phyloP scores from a whole-genome alignment of 768 basidiomycete species.

The Panaeolus papilionaceus region DNA sequence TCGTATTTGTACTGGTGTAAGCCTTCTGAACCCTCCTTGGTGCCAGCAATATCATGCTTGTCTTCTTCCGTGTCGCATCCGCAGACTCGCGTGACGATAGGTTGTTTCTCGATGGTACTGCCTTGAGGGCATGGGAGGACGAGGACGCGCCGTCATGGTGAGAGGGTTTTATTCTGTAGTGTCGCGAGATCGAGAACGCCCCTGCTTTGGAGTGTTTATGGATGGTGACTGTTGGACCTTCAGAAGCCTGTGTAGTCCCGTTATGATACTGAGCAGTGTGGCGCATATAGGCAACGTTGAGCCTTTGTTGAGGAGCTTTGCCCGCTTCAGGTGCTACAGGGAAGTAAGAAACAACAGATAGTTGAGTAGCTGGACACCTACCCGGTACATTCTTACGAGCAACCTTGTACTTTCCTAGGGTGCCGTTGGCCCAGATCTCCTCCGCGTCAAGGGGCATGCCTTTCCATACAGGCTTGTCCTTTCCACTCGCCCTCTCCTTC shows the following conservation, averaged over 20 bases:
- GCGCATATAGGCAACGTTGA: conserved; percentile 63
- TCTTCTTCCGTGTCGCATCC: conserved; percentile 34
- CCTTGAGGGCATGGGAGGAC: conserved; percentile 19
- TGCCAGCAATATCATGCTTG: conserved; percentile 68
- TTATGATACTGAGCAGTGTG: conserved; percentile 47
- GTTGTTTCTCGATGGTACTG: conserved; percentile 28
- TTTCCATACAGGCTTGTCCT: conserved; percentile 41
- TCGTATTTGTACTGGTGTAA: conserved; percentile 78
- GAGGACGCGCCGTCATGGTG: conserved; percentile 4
- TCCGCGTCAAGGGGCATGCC: conserved; percentile 59
- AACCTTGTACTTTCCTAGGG: conserved; percentile 70
- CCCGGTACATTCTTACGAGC: conserved; percentile 50
- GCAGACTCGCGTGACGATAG: conserved; percentile 31
- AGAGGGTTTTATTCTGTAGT: conserved; percentile 42
- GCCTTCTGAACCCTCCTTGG: conserved; percentile 79
- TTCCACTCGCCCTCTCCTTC: conserved; percentile 28
- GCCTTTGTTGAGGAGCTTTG: conserved; percentile 71
- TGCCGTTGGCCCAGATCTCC: conserved; percentile 72
- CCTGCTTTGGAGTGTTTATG: conserved; percentile 84
- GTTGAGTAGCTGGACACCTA: conserved; percentile 31
- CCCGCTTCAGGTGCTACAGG: conserved; percentile 50
- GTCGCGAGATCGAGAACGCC: conserved; percentile 81
- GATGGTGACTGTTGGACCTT: conserved; percentile 70
- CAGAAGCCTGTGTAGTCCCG: conserved; percentile 34
- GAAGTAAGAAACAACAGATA: conserved; percentile 14